Percentiles rank a stretch among this genome's conserved stretches.
These are phyloP conservation scores for Fomitopsis pulvina DNA, from an alignment of 768 basidiomycete species.

Conservation along the genomic window DNA sequence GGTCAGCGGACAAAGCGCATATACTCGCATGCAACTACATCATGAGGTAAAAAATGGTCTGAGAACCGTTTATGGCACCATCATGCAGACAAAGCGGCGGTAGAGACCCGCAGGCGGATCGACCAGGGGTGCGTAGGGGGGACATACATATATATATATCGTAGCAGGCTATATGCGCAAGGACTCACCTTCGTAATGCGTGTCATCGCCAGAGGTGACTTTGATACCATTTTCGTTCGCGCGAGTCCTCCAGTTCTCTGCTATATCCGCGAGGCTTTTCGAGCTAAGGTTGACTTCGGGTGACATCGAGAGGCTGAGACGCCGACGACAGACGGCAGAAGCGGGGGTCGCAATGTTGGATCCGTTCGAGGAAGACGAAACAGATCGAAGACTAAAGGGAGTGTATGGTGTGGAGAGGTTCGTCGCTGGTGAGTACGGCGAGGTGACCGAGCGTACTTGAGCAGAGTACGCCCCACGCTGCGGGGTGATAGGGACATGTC, in stretches of 20 bases:
- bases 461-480: conserved; percentile 48
- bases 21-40: too few relatives aligned
- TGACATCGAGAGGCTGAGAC: conserved; percentile 35
- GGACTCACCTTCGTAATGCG: conserved; percentile 24
- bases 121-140: too few relatives aligned
- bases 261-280: conserved; percentile 50
- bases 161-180: conserved; percentile 6
- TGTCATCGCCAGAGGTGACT: conserved; percentile 49
- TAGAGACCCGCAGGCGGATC: too few relatives aligned
- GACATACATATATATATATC: too few relatives aligned
- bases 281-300: conserved; percentile 39
- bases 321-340: conserved; percentile 33
- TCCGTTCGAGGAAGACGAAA: conserved; percentile 39
- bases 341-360: conserved; percentile 58
- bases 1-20: too few relatives aligned
- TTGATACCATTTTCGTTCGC: conserved; percentile 69
- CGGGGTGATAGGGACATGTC: conserved; percentile 50
- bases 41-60: too few relatives aligned
- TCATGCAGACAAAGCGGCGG: too few relatives aligned
- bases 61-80: too few relatives aligned
- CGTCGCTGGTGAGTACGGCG: conserved; percentile 56
- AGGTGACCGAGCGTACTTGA: conserved; percentile 39
- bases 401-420: conserved; percentile 53
- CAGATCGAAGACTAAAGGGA: conserved; percentile 62
- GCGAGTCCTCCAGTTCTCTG: conserved; percentile 66